Evolutionary conservation across 148 eudicot species (phyloP).

Genomic region (Spergularia bocconei): DNA sequence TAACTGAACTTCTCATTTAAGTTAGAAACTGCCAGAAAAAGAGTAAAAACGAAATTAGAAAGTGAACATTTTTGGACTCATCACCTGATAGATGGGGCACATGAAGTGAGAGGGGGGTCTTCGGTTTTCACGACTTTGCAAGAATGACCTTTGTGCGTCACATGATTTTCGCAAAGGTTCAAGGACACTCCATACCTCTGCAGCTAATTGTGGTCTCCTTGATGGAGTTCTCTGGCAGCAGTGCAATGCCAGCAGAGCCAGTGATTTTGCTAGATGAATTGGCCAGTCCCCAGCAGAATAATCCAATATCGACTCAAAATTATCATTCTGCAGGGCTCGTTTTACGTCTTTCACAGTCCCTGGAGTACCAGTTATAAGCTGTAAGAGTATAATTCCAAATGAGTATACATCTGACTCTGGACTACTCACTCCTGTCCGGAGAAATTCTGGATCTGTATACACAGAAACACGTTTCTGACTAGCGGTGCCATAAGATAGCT

Average conservation of each 20-base stretch:
- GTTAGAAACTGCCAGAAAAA: no score
- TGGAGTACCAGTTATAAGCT: conserved; percentile 58
- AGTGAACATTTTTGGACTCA: background rate
- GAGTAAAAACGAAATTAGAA: no score
- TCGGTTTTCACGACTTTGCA: conserved; percentile 36
- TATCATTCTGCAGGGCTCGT: conserved; percentile 48
- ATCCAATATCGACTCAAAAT: conserved; percentile 52
- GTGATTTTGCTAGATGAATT: conserved; percentile 38
- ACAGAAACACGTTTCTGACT: conserved; percentile 32
- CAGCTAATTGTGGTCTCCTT: conserved; percentile 58
- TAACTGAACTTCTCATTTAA: no score
- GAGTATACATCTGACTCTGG: conserved; percentile 71
- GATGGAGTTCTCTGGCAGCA: conserved; percentile 53
- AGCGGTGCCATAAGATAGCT: conserved; percentile 4
- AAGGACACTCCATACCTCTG: conserved; percentile 55
- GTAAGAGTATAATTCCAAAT: conserved; percentile 69
- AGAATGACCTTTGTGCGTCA: conserved; percentile 28
- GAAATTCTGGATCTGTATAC: conserved; percentile 68
- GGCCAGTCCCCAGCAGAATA: conserved; percentile 83
- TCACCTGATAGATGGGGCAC: conserved; percentile 87
- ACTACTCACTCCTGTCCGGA: conserved; percentile 51
- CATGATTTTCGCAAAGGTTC: conserved; percentile 41
- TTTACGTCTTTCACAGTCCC: conserved; percentile 53
- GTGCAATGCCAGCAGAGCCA: conserved; percentile 61
- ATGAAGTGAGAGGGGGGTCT: conserved; percentile 71